Conservation (phyloP, 352 stramenopile species). For the Aphanomyces euteiches region DNA sequence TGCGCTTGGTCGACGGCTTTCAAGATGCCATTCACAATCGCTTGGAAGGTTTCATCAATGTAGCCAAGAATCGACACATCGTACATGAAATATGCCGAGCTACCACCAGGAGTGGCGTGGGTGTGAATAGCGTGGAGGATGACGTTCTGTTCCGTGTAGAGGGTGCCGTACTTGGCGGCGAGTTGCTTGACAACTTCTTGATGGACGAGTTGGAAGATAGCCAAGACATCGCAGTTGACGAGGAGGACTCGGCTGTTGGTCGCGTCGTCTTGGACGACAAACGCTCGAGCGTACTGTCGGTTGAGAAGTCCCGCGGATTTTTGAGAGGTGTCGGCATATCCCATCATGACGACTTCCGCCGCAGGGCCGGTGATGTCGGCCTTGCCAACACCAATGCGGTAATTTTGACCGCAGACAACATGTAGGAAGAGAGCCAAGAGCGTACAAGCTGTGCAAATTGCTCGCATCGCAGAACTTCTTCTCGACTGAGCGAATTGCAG, state of each 20-base stretch:
- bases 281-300: constrained; percentile 59
- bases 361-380: constrained; percentile 57
- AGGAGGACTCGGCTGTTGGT: constrained; percentile 42
- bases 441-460: too few relatives aligned
- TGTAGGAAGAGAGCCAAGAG: too few relatives aligned
- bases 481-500: too few relatives aligned
- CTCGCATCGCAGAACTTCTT: too few relatives aligned
- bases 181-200: constrained; percentile 49
- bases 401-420: constrained; percentile 4
- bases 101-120: constrained; percentile 69
- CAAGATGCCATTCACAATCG: constrained; percentile 63
- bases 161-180: constrained; percentile 37
- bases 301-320: constrained; percentile 53
- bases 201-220: constrained; percentile 53
- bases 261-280: constrained; percentile 49
- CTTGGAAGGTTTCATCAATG: constrained; percentile 58
- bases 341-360: constrained; percentile 61
- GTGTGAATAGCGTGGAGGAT: constrained; percentile 79
- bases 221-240: constrained; percentile 47
- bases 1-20: constrained; percentile 58
- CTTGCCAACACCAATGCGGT: constrained; percentile 56
- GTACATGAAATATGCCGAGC: constrained; percentile 74
- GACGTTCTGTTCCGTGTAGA: constrained; percentile 63
- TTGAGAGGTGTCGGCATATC: constrained; percentile 51
- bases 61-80: constrained; percentile 45